phyloP scores from a whole-genome alignment of 1,284 basidiomycete genomes.

The Ustilago nuda region DNA sequence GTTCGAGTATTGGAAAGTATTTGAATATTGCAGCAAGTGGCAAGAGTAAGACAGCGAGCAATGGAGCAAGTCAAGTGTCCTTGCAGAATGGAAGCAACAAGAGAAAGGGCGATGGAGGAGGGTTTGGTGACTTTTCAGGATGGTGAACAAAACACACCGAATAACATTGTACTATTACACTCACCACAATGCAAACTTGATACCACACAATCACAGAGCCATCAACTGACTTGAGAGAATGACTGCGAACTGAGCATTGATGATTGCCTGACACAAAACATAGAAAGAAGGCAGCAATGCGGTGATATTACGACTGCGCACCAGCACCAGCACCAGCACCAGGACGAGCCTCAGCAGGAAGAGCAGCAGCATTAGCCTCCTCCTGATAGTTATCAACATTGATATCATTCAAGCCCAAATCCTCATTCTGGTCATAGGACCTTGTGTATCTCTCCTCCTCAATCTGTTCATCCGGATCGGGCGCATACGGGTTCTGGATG shows the following conservation, averaged over 20 bases:
- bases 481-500: conserved; percentile 84
- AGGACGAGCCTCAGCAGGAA: not conserved
- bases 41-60: not conserved
- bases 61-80: not conserved
- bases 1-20: conserved; percentile 38
- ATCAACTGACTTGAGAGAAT: not conserved
- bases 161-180: not conserved
- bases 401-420: conserved; percentile 95
- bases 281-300: no score
- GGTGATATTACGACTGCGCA: not conserved
- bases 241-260: no score
- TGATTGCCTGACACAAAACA: not conserved
- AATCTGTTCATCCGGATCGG: conserved; percentile 72
- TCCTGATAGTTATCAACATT: conserved; percentile 73
- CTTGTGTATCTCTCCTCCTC: conserved; percentile 81
- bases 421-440: conserved; percentile 91
- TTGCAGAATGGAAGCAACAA: conserved; percentile 1
- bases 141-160: conserved; percentile 38
- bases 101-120: conserved; percentile 32
- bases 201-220: not conserved
- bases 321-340: not conserved
- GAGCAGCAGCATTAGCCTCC: conserved; percentile 5
- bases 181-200: not conserved
- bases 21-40: not conserved
- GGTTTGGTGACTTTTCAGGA: conserved; percentile 61